Evolutionary conservation across 768 basidiomycete genomes (phyloP).

Genomic region (Boletus tylopilopsis): DNA sequence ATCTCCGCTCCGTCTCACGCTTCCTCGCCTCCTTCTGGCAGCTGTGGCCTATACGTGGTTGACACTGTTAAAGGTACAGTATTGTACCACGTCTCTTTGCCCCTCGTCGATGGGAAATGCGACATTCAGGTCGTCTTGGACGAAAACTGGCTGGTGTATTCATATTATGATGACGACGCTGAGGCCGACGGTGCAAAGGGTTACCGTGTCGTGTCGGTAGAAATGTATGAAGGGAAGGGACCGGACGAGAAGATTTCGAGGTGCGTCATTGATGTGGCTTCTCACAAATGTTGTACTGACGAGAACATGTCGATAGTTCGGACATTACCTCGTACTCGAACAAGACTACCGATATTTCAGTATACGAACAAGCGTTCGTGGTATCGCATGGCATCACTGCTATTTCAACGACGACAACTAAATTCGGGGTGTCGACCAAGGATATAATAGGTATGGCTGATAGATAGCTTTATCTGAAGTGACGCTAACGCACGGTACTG

Average conservation of each 20-base stretch:
- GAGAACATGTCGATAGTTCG: conserved; percentile 34
- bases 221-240: conserved; percentile 78
- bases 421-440: conserved; percentile 83
- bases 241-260: conserved; percentile 69
- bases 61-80: conserved; percentile 76
- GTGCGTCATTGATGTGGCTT: conserved; percentile 42
- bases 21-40: conserved; percentile 14
- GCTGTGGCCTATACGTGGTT: conserved; percentile 72
- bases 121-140: conserved; percentile 65
- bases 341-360: conserved; percentile 49
- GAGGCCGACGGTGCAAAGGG: conserved; percentile 54
- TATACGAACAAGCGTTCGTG: conserved; percentile 66
- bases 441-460: conserved; percentile 67
- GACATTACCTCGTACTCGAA: conserved; percentile 54
- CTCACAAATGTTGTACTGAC: conserved; percentile 11
- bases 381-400: conserved; percentile 68
- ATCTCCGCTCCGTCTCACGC: conserved; percentile 43
- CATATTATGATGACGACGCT: conserved; percentile 67
- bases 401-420: conserved; percentile 73
- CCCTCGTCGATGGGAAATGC: conserved; percentile 44
- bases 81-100: conserved; percentile 62
- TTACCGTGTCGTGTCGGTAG: conserved; percentile 73
- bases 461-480: background rate
- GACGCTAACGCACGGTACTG: background rate
- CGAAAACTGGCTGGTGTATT: conserved; percentile 94